Evolutionary conservation across 108 stramenopile species (phyloP), one percentile per base, ranked within the genome.

Genomic region (Cylindrotheca fusiformis): DNA sequence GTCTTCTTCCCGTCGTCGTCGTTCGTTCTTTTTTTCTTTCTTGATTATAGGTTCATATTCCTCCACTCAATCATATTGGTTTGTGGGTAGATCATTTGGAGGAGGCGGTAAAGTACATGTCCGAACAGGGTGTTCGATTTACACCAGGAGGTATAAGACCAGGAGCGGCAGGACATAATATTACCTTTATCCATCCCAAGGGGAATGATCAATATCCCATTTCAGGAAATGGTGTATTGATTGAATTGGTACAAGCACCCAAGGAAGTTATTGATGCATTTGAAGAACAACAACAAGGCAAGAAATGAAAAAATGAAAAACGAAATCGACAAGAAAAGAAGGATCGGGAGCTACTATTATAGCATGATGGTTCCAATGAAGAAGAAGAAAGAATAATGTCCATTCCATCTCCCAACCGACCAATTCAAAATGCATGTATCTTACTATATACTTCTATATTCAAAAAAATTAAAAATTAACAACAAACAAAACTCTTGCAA

Each of bases 191-290:
- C 53, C 98, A 99, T 74, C 98, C 98, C 3, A 97, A 97, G 65
- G 96, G 96, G 26, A 96, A 94, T 60, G 88, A 89, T 46, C 63
- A 79, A 28, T 50, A 65, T 57, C 97, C 97, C 5, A 82, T 98
- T 32, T 77, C 88, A 23, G 97, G 97, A 6, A 89, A 80, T 51
- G 98, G 97, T 0, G 97, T 98, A 5, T 67, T 99, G 55, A 90
- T 99, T 62, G 98, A 99, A 67, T 75, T 99, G 33, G 98, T 99
- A 2, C 98, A 99, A 76, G 97, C 98, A 1, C 98, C 98, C 10
- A 55, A 80, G 12, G 85, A 95, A 10, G 93, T 98, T n/a, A 86
- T 92, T 53, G 72, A 72, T 51, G 76, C 72, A n/a, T n/a, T n/a
- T n/a, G n/a, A n/a, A n/a, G n/a, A n/a, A n/a, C n/a, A n/a, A n/a